Evolutionary conservation across 2,329 filamentous ascomycete species (phyloP), one percentile per base, ranked within the genome.

Genomic region (Trichophyton benhamiae): DNA sequence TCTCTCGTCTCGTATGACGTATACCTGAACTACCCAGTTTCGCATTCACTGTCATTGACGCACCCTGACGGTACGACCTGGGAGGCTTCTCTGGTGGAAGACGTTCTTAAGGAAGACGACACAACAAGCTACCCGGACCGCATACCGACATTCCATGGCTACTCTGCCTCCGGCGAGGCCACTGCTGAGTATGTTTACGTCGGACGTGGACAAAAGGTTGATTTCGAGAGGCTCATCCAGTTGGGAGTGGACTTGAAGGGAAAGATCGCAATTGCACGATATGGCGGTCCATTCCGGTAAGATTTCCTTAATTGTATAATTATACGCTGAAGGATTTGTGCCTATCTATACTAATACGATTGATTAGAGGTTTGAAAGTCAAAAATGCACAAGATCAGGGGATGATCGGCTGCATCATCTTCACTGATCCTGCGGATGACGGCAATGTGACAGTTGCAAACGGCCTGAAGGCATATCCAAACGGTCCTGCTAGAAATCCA

Each of bases 151-250:
- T 80, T 80, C 64, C 75, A 80, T 64, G 78, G 77, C 44, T 79
- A 79, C 63, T 78, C 76, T 2, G 73, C 72, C 60, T 75, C 70
- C 27, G 78, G 78, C 17, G 73, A 77, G 65, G 78, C 75, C 42
- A 74, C 72, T 62, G 78, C 76, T 36, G 76, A 78, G 68, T 79
- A 76, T 62, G 75, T 78, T 52, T 79, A 78, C 62, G 76, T 79
- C 13, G 76, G 77, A 33, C 67, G 69, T 33, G 74, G 73, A 1
- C 67, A 70, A 53, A 69, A 76, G 60, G 73, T 75, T n/a, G 77
- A 80, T 60, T 79, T 78, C 55, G 69, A 78, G n/a, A 71, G 75
- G 15, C 67, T 78, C 6, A 58, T 70, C 15, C 72, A 70, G 33
- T 68, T 77, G 6, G 75, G 75, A 30, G 73, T 79, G 13, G 65